These are phyloP conservation scores for Naganishia sp. DNA, from an alignment of 1,284 basidiomycete genomes.

Conservation along the genomic window DNA sequence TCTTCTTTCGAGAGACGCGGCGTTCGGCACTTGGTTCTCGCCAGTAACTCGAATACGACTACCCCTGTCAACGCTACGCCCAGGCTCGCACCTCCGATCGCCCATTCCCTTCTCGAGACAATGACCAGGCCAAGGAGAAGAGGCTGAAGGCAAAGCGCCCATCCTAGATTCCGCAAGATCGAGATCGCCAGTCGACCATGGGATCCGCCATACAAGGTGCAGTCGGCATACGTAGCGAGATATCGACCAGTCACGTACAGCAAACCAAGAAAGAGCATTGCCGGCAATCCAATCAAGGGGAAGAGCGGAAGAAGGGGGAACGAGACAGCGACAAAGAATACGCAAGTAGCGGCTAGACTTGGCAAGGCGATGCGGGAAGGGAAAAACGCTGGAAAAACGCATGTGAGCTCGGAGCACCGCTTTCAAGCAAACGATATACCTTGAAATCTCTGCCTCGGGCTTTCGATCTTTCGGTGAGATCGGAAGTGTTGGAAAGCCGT, in stretches of 20 bases:
- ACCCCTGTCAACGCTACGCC: slow-evolving; percentile 4
- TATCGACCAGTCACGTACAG: slow-evolving; percentile 72
- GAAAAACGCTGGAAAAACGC: slow-evolving; percentile 62
- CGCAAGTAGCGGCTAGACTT: slow-evolving; percentile 65
- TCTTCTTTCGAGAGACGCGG: not conserved
- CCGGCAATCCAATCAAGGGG: slow-evolving; percentile 71
- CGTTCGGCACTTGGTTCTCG: slow-evolving; percentile 9
- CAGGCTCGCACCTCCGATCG: slow-evolving; percentile 58
- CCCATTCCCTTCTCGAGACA: slow-evolving; percentile 66
- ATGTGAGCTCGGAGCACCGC: not conserved
- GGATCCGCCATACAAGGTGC: slow-evolving; percentile 63
- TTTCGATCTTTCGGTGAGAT: slow-evolving; percentile 61
- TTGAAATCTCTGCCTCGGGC: slow-evolving; percentile 75
- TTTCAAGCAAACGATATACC: slow-evolving; percentile 54
- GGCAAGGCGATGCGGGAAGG: slow-evolving; percentile 70
- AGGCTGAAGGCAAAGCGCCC: slow-evolving; percentile 63
- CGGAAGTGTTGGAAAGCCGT: not conserved
- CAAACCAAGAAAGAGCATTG: slow-evolving; percentile 66
- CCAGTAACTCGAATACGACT: slow-evolving; percentile 38
- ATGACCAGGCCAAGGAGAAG: slow-evolving; percentile 70
- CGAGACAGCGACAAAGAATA: slow-evolving; percentile 69
- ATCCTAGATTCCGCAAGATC: slow-evolving; percentile 65
- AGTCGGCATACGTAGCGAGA: slow-evolving; percentile 72
- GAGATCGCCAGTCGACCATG: slow-evolving; percentile 72
- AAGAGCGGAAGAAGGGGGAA: slow-evolving; percentile 69